Conservation (phyloP, 345 rosid species). For the Citrus maxima region DNA sequence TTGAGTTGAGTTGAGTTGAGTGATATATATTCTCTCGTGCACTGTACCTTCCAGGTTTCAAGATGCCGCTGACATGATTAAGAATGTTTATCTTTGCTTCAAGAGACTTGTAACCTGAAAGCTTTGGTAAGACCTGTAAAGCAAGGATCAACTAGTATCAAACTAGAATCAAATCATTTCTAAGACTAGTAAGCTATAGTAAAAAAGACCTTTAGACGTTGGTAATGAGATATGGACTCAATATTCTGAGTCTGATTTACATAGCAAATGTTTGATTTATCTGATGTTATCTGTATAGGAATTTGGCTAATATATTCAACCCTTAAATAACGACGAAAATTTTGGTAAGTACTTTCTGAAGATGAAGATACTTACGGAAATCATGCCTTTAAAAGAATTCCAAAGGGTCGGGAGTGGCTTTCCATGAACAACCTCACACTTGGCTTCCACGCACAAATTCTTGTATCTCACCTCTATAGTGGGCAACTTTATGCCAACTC, state of each 20-base stretch:
- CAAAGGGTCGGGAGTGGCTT: conserved; percentile 80
- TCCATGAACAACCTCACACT: conserved; percentile 64
- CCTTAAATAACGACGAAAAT: too few species aligned
- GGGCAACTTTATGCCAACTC: conserved; percentile 62
- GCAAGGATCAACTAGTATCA: neutral
- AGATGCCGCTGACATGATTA: conserved; percentile 46
- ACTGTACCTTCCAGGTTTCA: conserved; percentile 79
- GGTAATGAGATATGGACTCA: too few species aligned
- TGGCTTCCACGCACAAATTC: conserved; percentile 55
- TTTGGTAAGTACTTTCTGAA: too few species aligned
- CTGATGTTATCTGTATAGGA: too few species aligned
- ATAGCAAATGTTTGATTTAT: too few species aligned
- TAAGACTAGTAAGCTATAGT: neutral
- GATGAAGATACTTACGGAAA: conserved; percentile 42
- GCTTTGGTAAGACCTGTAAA: conserved; percentile 39
- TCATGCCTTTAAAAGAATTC: conserved; percentile 42
- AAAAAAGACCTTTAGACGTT: too few species aligned
- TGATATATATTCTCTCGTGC: neutral
- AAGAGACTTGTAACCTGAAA: conserved; percentile 33
- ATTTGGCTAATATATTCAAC: too few species aligned
- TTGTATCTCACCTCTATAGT: conserved; percentile 62
- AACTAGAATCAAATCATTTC: neutral
- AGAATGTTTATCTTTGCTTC: conserved; percentile 56
- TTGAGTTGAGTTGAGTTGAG: too few species aligned
- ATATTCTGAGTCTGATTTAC: too few species aligned